Base-by-base conservation (phyloP, 306 rosid genomes). In the Lathyrus sativus region DNA sequence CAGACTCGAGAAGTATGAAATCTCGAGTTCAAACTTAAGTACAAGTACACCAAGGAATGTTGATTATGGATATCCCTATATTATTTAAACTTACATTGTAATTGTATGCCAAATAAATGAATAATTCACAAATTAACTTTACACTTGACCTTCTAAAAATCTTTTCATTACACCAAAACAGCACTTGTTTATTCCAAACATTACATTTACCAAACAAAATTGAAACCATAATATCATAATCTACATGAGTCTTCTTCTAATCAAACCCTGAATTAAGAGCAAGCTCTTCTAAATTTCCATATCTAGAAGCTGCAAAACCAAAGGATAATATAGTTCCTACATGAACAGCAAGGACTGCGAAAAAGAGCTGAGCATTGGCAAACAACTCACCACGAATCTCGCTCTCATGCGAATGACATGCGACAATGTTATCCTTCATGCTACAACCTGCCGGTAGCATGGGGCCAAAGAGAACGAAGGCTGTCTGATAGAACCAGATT, bases 401-500 rank as follows among this genome's bases (percentile, higher is more conserved):
- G 35, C 80, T 86, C 66, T 81, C 92, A 9, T 42, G 67, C 15
- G 87, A 76, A 60, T 76, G 90, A 71, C 97, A 91, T 15, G 80
- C 22, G 71, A 91, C 19, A 38, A 17, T 24, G 35, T 44, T 77
- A 3, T 80, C 90, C 73, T 62, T 86, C 41, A 86, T 84, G 62
- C 11, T 55, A 67, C 97, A 91, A 62, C 97, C 97, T 7, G 86
- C 76, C 6, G 95, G 97, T 85, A 91, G 83, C 95, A 88, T 79
- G 39, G 95, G 89, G 35, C 97, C 97, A 13, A 79, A 91, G 9
- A 91, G 88, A 75, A 92, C 88, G 76, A 91, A 84, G 4, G 97
- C 95, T 29, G 92, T 88, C 71, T 86, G 97, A 83, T 91, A 91
- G 78, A 91, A 91, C 97, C 97, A 91, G 39, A 91, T 79, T 62